These are phyloP conservation scores for Coemansia asiatica DNA, from an alignment of 192 early-diverging fungal genomes.

Conservation along the genomic window DNA sequence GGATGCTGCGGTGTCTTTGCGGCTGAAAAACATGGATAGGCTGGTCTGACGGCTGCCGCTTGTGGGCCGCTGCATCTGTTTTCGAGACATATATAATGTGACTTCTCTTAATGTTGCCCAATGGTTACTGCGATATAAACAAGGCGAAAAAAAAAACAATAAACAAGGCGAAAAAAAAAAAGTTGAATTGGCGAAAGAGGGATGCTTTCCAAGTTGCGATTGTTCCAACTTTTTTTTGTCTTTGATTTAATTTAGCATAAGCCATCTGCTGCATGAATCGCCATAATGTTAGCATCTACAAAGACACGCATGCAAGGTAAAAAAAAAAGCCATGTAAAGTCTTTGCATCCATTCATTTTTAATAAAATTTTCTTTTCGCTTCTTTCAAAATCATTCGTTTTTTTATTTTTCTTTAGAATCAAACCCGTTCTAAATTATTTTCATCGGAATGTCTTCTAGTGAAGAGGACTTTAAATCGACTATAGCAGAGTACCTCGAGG, in stretches of 20 bases:
- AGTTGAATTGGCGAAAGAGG: too few relatives aligned
- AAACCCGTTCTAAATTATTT: not conserved
- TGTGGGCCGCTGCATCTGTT: not conserved
- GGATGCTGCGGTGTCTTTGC: not conserved
- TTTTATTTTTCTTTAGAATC: not conserved
- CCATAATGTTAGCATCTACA: too few relatives aligned
- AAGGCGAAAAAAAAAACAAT: not conserved
- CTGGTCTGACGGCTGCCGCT: constrained; percentile 2
- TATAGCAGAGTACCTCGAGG: constrained; percentile 78
- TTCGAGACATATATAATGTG: not conserved
- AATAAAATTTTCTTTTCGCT: not conserved
- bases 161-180: too few relatives aligned
- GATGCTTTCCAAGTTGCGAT: too few relatives aligned
- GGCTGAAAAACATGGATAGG: not conserved
- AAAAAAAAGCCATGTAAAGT: not conserved
- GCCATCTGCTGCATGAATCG: too few relatives aligned
- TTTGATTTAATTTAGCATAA: too few relatives aligned
- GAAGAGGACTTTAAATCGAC: constrained; percentile 67
- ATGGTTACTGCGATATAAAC: too few relatives aligned
- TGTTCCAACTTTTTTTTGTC: too few relatives aligned
- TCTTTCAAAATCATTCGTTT: constrained; percentile 7
- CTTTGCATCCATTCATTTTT: too few relatives aligned
- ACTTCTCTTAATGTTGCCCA: too few relatives aligned
- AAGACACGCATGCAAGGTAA: too few relatives aligned
- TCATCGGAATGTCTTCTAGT: constrained; percentile 17